These are phyloP conservation scores for Medicago lupulina DNA, from an alignment of 306 rosid species.

Conservation along the genomic window DNA sequence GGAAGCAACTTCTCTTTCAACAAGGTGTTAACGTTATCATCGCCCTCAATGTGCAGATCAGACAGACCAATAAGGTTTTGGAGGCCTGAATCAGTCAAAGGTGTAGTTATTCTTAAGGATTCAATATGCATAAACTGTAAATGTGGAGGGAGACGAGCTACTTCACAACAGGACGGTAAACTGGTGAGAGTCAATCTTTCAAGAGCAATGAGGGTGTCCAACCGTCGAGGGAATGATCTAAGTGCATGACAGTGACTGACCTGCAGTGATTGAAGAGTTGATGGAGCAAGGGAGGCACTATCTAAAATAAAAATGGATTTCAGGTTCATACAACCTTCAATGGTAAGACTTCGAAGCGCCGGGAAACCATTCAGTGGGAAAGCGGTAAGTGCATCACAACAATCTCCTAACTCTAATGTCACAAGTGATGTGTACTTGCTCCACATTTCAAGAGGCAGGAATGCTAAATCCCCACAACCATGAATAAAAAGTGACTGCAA, in stretches of 20 bases:
- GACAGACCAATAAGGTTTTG: background rate
- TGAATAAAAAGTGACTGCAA: background rate
- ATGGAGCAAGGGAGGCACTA: background rate
- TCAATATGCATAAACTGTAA: background rate
- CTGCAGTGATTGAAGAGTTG: background rate
- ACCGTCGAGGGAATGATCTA: background rate
- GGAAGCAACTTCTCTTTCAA: constrained; percentile 8
- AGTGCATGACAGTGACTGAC: background rate
- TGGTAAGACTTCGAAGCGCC: background rate
- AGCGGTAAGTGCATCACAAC: background rate
- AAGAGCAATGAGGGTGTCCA: constrained; percentile 5
- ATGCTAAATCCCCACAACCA: background rate
- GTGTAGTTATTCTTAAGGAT: background rate
- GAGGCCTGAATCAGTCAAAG: background rate
- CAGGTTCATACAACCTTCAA: background rate
- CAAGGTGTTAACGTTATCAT: constrained; percentile 1
- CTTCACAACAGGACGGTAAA: background rate
- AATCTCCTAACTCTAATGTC: background rate
- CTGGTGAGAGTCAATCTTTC: background rate
- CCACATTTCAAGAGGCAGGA: constrained; percentile 14
- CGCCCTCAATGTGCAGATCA: background rate
- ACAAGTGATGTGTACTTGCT: constrained; percentile 13
- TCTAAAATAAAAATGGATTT: background rate
- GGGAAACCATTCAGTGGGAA: background rate
- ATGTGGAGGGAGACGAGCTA: constrained; percentile 5